phyloP scores from a whole-genome alignment of 2,329 filamentous ascomycete genomes.

The Penicillium brevicompactum region DNA sequence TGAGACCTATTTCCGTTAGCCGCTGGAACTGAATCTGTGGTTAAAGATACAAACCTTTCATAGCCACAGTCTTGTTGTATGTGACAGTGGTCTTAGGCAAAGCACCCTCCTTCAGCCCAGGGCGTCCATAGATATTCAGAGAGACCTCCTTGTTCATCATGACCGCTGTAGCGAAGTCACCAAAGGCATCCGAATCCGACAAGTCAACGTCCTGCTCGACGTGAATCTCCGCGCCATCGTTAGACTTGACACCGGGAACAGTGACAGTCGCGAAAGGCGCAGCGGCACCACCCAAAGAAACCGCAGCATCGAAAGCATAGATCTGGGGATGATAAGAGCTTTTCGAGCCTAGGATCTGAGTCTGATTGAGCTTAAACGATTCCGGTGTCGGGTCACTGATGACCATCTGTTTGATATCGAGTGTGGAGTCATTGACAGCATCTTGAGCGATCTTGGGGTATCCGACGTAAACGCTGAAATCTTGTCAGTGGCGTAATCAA shows the following conservation, averaged over 20 bases:
- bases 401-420: constrained; percentile 54
- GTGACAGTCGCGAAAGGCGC: constrained; percentile 48
- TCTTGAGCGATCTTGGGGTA: constrained; percentile 61
- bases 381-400: constrained; percentile 55
- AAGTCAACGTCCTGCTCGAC: constrained; percentile 51
- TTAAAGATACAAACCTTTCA: constrained; percentile 52
- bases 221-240: constrained; percentile 44
- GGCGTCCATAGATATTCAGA: constrained; percentile 55
- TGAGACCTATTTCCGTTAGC: constrained; percentile 51
- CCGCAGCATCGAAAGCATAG: constrained; percentile 54
- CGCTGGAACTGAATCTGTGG: background rate
- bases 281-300: constrained; percentile 49
- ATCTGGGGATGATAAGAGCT: constrained; percentile 58
- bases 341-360: constrained; percentile 49
- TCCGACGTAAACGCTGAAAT: constrained; percentile 56
- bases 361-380: constrained; percentile 52
- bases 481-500: background rate
- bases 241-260: constrained; percentile 49
- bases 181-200: constrained; percentile 48
- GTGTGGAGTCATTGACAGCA: constrained; percentile 54
- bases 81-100: constrained; percentile 54
- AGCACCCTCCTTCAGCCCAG: constrained; percentile 53
- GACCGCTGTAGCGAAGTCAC: constrained; percentile 52
- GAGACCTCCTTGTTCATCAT: constrained; percentile 53
- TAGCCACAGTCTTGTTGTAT: constrained; percentile 59